phyloP scores from a whole-genome alignment of 202 grass and related monocot genomes.

The Panicum virgatum region DNA sequence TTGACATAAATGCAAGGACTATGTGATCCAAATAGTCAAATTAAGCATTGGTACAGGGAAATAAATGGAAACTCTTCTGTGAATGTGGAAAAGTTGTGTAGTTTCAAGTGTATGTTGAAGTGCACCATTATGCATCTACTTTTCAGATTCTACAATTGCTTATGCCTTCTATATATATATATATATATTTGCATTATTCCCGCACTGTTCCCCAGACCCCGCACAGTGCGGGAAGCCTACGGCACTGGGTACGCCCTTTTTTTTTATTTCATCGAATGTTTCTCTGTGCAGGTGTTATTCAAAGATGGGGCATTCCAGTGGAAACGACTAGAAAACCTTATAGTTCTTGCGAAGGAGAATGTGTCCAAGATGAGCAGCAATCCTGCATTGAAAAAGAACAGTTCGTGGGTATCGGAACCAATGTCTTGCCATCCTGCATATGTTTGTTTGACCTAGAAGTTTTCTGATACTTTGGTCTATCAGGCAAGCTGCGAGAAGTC shows the following conservation, averaged over 20 bases:
- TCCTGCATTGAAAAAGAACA: slow-evolving; percentile 81
- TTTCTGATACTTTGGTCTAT: slow-evolving; percentile 9
- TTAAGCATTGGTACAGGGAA: not conserved
- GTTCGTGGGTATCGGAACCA: slow-evolving; percentile 46
- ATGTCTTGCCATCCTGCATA: not conserved
- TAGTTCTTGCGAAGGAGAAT: slow-evolving; percentile 97
- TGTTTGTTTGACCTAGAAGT: slow-evolving; percentile 1
- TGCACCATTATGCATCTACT: not conserved
- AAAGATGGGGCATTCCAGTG: slow-evolving; percentile 97
- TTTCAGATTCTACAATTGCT: not conserved
- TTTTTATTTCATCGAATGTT: not conserved
- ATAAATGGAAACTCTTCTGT: not conserved
- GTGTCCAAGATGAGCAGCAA: slow-evolving; percentile 87
- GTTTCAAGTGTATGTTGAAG: not conserved
- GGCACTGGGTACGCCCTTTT: no score
- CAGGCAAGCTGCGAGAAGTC: slow-evolving; percentile 65
- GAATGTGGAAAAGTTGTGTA: not conserved
- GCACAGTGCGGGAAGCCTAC: no score
- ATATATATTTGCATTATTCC: no score
- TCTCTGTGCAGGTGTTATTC: slow-evolving; percentile 78
- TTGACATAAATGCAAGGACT: not conserved
- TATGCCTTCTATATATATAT: slow-evolving; percentile 10
- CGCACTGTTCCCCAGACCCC: no score
- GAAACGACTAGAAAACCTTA: slow-evolving; percentile 98
- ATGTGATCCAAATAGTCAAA: slow-evolving; percentile 5